These are phyloP conservation scores for Fonsecaea erecta DNA, from an alignment of 2,329 filamentous ascomycete genomes.

Conservation along the genomic window DNA sequence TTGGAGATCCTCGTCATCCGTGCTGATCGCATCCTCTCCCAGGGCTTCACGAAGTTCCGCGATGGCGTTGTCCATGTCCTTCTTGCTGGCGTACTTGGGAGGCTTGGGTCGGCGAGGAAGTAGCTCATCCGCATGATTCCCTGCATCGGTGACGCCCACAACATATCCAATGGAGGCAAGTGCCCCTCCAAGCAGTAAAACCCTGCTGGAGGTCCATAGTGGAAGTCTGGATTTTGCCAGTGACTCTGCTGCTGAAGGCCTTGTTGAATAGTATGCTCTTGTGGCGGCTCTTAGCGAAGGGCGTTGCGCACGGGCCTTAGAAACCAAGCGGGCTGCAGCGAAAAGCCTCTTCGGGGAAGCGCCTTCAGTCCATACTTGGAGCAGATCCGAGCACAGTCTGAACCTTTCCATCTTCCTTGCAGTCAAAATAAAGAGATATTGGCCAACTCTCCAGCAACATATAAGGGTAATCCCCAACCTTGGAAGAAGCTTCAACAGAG, in stretches of 20 bases:
- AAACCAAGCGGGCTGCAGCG: background rate
- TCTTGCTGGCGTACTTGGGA: slow-evolving; percentile 45
- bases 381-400: background rate
- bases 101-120: slow-evolving; percentile 37
- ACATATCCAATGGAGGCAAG: slow-evolving; percentile 59
- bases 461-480: background rate
- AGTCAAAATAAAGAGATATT: too few species aligned
- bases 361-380: background rate
- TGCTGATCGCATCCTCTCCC: slow-evolving; percentile 65
- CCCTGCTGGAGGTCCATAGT: slow-evolving; percentile 52
- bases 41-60: slow-evolving; percentile 57
- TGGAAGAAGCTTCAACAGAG: background rate
- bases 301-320: background rate
- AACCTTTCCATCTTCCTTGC: background rate
- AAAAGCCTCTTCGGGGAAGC: background rate
- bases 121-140: slow-evolving; percentile 39
- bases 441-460: background rate
- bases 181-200: slow-evolving; percentile 55
- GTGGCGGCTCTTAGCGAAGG: background rate
- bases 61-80: slow-evolving; percentile 55
- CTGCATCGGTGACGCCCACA: slow-evolving; percentile 52
- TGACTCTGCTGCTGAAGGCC: slow-evolving; percentile 7
- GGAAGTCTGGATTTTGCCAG: slow-evolving; percentile 20
- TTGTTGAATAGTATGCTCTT: slow-evolving; percentile 16
- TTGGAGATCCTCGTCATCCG: slow-evolving; percentile 67